Conservation (phyloP, 116 monocot species). For the Papilionanthe hybrid region DNA sequence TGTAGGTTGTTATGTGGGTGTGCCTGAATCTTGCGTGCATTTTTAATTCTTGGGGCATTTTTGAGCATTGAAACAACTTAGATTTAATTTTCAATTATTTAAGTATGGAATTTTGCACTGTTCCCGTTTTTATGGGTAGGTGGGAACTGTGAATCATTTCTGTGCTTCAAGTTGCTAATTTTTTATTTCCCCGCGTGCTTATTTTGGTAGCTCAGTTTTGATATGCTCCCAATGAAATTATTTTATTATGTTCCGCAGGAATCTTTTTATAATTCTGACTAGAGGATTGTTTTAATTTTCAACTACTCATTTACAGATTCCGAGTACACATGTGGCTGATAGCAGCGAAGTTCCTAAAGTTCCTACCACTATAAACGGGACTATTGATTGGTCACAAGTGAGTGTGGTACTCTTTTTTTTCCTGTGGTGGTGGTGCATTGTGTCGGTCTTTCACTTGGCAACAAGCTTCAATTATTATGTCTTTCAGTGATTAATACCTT, state of each 20-base stretch:
- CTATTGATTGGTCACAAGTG: conserved; percentile 94
- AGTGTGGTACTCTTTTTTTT: background rate
- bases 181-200: background rate
- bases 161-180: background rate
- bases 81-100: background rate
- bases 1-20: background rate
- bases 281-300: background rate
- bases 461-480: background rate
- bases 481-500: background rate
- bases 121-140: background rate
- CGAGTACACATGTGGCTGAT: conserved; percentile 38
- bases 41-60: background rate
- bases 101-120: background rate
- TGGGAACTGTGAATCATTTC: background rate
- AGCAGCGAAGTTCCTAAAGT: conserved; percentile 36
- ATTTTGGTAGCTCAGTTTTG: background rate
- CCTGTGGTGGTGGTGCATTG: background rate
- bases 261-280: background rate
- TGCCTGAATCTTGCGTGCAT: background rate
- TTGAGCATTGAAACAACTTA: background rate
- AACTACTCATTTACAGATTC: conserved; percentile 39
- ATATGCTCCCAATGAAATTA: background rate
- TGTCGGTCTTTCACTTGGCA: background rate
- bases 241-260: background rate
- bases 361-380: conserved; percentile 68